These are phyloP conservation scores for Prunus persica DNA, from an alignment of 306 rosid genomes.

Conservation along the genomic window Prunus_persica_NCBIv2 NC_034012.1:13700501-13701000, in stretches of 20 bases:
- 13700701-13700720: constrained; percentile 77
- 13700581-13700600: constrained; percentile 5
- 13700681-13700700: constrained; percentile 10
- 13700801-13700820: neutral
- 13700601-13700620: neutral
- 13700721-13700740: constrained; percentile 68
- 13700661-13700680: constrained; percentile 13
- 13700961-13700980: neutral
- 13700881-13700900: neutral
- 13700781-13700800: constrained; percentile 52
- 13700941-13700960: constrained; percentile 1
- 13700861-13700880: neutral
- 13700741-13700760: constrained; percentile 65
- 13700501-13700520: constrained; percentile 22
- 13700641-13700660: neutral
- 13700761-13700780: constrained; percentile 71
- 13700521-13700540: constrained; percentile 11
- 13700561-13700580: neutral
- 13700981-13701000: constrained; percentile 35
- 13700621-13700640: constrained; percentile 8
- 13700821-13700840: neutral
- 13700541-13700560: neutral
- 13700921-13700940: neutral
- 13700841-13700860: neutral
- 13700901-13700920: neutral